These are phyloP conservation scores for Backusella circina DNA, from an alignment of 192 early-diverging fungal genomes.

Conservation along the genomic window DNA sequence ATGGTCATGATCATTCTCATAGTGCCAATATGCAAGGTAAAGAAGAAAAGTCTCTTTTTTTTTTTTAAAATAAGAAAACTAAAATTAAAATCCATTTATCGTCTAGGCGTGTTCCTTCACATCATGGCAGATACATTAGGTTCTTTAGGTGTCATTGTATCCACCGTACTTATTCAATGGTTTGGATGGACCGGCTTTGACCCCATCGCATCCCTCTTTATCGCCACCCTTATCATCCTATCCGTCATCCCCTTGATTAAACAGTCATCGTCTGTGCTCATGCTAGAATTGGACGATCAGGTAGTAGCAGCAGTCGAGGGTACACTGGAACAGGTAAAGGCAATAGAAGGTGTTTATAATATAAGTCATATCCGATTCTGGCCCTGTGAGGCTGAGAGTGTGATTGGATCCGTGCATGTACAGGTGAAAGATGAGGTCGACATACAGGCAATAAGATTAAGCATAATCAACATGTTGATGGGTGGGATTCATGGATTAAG, in stretches of 20 bases:
- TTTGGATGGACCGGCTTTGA: slow-evolving; percentile 97
- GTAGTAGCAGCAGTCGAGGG: slow-evolving; percentile 37
- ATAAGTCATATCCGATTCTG: slow-evolving; percentile 48
- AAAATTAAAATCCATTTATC: not conserved
- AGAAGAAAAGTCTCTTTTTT: too few species aligned
- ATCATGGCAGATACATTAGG: slow-evolving; percentile 94
- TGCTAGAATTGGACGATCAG: slow-evolving; percentile 43
- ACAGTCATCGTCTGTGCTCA: slow-evolving; percentile 56
- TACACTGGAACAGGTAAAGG: slow-evolving; percentile 44
- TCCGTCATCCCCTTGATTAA: slow-evolving; percentile 85
- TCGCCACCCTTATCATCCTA: slow-evolving; percentile 82
- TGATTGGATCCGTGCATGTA: slow-evolving; percentile 55
- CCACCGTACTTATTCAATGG: slow-evolving; percentile 82
- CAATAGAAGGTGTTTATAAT: slow-evolving; percentile 37
- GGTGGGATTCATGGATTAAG: slow-evolving; percentile 44
- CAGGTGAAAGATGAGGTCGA: slow-evolving; percentile 27
- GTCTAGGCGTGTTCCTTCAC: slow-evolving; percentile 82
- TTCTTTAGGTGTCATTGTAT: slow-evolving; percentile 93
- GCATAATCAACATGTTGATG: slow-evolving; percentile 36
- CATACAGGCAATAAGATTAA: slow-evolving; percentile 35
- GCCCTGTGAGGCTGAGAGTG: slow-evolving; percentile 49
- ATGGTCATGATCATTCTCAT: slow-evolving; percentile 44
- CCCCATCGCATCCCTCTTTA: slow-evolving; percentile 91
- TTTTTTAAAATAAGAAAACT: too few species aligned
- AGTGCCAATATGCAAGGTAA: slow-evolving; percentile 91